These are phyloP conservation scores for Bonia amplexicaulis DNA, from an alignment of 176 grass and related monocot species.

Conservation along the genomic window DNA sequence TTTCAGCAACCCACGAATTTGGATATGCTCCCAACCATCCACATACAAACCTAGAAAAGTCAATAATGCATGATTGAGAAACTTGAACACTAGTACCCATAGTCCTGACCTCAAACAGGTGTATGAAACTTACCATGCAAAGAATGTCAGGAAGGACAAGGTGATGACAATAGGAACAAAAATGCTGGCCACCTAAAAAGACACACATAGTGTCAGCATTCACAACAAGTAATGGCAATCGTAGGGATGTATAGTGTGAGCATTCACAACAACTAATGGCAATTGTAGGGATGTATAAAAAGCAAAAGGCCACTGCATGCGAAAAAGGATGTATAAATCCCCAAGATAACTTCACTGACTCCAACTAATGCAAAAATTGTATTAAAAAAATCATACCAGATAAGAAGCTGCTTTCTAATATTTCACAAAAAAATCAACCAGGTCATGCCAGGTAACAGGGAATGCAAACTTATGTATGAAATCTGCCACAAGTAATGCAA, in stretches of 20 bases:
- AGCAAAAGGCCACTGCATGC: background rate
- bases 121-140: conserved; percentile 66
- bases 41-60: conserved; percentile 76
- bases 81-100: background rate
- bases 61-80: conserved; percentile 19
- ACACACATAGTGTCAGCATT: background rate
- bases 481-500: background rate
- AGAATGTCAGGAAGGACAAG: conserved; percentile 83
- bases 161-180: conserved; percentile 91
- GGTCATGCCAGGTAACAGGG: background rate
- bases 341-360: background rate
- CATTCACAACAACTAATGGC: background rate
- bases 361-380: background rate
- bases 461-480: background rate
- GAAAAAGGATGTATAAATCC: background rate
- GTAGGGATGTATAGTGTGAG: background rate
- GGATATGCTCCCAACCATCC: conserved; percentile 91
- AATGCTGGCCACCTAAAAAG: conserved; percentile 74
- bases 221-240: background rate
- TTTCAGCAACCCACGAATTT: conserved; percentile 76
- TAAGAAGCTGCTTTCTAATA: background rate
- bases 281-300: background rate
- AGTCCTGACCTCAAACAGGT: background rate
- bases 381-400: background rate
- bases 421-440: background rate